These are phyloP conservation scores for Termitomyces sp. DNA, from an alignment of 768 basidiomycete species.

Conservation along the genomic window DNA sequence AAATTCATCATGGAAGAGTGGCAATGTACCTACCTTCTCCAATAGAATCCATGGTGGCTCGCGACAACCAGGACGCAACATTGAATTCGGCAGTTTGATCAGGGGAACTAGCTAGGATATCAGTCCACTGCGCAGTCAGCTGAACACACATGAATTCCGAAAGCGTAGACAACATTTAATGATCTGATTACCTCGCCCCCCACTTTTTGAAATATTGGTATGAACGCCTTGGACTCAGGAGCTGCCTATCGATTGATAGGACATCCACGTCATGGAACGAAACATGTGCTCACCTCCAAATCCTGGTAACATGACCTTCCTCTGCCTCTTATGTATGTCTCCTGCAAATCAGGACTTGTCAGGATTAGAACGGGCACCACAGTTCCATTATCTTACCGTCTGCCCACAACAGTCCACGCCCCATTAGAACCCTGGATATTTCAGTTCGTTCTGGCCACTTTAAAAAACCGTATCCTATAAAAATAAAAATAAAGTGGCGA, in stretches of 20 bases:
- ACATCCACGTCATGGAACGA: not conserved
- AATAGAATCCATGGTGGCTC: constrained; percentile 44
- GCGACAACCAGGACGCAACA: constrained; percentile 44
- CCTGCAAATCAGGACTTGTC: constrained; percentile 14
- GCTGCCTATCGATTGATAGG: constrained; percentile 13
- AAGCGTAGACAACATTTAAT: constrained; percentile 3
- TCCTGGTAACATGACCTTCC: constrained; percentile 49
- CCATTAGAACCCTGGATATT: constrained; percentile 43
- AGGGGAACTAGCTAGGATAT: constrained; percentile 36
- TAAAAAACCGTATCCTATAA: constrained; percentile 43
- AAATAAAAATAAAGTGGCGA: not conserved
- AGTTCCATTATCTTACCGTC: constrained; percentile 29
- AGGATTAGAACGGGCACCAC: not conserved
- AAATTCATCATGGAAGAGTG: not conserved
- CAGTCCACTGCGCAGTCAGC: constrained; percentile 47
- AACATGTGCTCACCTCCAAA: constrained; percentile 36
- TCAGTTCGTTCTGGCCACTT: constrained; percentile 47
- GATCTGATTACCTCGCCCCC: constrained; percentile 31
- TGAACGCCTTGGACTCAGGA: constrained; percentile 44
- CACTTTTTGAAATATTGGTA: constrained; percentile 41
- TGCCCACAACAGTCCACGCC: constrained; percentile 48
- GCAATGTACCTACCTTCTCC: constrained; percentile 34
- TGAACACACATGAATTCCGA: constrained; percentile 14
- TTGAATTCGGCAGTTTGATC: constrained; percentile 38
- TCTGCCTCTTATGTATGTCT: constrained; percentile 47